phyloP scores from a whole-genome alignment of 768 basidiomycete genomes.

The Collybia mongolica region DNA sequence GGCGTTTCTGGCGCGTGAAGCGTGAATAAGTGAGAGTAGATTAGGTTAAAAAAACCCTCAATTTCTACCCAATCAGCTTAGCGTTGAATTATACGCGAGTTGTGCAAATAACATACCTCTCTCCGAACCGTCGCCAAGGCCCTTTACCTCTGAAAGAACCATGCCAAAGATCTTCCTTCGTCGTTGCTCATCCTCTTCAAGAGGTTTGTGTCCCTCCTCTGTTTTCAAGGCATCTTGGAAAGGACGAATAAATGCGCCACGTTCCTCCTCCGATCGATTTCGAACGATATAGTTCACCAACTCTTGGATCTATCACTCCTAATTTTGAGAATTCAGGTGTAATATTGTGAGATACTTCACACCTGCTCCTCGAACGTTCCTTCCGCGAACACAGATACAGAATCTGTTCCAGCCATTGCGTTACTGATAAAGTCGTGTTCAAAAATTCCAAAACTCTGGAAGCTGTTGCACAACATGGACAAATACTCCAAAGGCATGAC shows the following conservation, averaged over 20 bases:
- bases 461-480: conserved; percentile 33
- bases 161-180: conserved; percentile 56
- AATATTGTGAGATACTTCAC: conserved; percentile 8
- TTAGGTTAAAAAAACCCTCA: conserved; percentile 86
- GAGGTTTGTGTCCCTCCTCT: conserved; percentile 47
- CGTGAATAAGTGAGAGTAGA: conserved; percentile 70
- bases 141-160: conserved; percentile 60
- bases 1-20: conserved; percentile 54
- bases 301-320: conserved; percentile 61
- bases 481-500: conserved; percentile 18
- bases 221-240: conserved; percentile 61
- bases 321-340: neutral
- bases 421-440: conserved; percentile 22
- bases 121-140: conserved; percentile 75
- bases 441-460: conserved; percentile 27
- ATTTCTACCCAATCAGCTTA: conserved; percentile 46
- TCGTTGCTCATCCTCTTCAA: conserved; percentile 53
- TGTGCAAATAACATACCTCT: conserved; percentile 48
- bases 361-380: conserved; percentile 91
- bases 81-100: conserved; percentile 1
- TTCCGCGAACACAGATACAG: conserved; percentile 82
- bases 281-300: conserved; percentile 73
- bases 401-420: conserved; percentile 70
- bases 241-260: conserved; percentile 56
- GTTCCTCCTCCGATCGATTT: conserved; percentile 67